A percentile compares a stretch with the other conserved stretches of the same genome.
Evolutionary conservation across 805 yeast species (phyloP).

Genomic region (Allodekkera sacchari): DNA sequence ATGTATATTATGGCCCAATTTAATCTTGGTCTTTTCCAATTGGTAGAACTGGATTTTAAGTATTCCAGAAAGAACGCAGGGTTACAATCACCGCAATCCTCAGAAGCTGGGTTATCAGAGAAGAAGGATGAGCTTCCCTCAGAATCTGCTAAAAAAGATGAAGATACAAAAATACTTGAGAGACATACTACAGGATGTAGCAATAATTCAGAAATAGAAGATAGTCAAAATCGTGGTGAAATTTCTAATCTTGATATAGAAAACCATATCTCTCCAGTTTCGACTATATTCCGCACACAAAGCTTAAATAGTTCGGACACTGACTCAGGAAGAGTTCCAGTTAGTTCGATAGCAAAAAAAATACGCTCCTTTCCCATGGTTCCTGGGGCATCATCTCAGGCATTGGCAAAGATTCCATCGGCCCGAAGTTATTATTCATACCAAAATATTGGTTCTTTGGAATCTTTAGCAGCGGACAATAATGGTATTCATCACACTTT

Average conservation of each 20-base stretch:
- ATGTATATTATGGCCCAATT: constrained; percentile 44
- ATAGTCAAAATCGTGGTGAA: not conserved
- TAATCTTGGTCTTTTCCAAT: constrained; percentile 40
- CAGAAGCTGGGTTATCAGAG: constrained; percentile 3
- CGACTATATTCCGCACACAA: too few relatives aligned
- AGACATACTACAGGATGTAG: too few relatives aligned
- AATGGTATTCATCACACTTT: too few relatives aligned
- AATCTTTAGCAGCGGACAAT: constrained; percentile 3
- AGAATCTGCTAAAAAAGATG: not conserved
- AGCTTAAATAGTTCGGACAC: too few relatives aligned
- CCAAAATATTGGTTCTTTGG: not conserved
- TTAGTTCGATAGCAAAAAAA: too few relatives aligned
- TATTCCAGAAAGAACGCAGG: constrained; percentile 15
- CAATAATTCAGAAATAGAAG: not conserved
- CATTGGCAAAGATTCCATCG: constrained; percentile 22
- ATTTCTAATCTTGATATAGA: too few relatives aligned
- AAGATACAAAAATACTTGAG: not conserved
- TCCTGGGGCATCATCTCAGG: too few relatives aligned
- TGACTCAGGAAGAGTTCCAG: too few relatives aligned
- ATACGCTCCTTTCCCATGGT: too few relatives aligned
- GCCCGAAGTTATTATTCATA: constrained; percentile 14
- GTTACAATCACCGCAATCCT: constrained; percentile 4
- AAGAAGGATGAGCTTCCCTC: not conserved
- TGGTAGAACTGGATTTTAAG: constrained; percentile 43
- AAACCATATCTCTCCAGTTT: too few relatives aligned